Base-by-base conservation (phyloP, 768 basidiomycete species). In the Boletus sp. region DNA sequence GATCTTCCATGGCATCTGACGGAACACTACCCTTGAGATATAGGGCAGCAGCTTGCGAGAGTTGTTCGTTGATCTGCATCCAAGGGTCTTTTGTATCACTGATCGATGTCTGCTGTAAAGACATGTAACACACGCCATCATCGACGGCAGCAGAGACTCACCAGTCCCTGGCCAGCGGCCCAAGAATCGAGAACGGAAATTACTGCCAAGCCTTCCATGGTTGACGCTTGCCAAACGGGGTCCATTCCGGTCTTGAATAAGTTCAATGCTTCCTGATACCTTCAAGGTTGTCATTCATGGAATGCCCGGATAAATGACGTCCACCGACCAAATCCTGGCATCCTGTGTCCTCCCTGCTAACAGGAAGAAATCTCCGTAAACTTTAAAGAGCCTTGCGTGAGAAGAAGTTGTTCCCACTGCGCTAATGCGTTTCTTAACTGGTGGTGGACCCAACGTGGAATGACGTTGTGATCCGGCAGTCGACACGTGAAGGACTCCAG, bases 301-400 rank as follows among this genome's bases (percentile, higher is more conserved):
- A 49, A 55, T 37, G 30, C 20, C 7, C 24, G 32, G 37, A 46
- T 32, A 55, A 58, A 49, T 64, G 40, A 53, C 17, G 29, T n/a
- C 8, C 15, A 70, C 77, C 50, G 74, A 94, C 92, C 93, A 93
- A 50, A 89, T 78, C 40, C 79, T 74, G 1, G 96, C 89, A 66
- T 98, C 94, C 48, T 85, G 83, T 37, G 84, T 82, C 60, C 92
- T 79, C n/a, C 97, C 96, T 7, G 92, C 82, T 28, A 98, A 76
- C 17, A 98, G 75, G 73, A 89, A 95, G 62, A 97, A 81, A 70
- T 98, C 94, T 1, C 86, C 96, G 14, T 92, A 79, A 28, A 95
- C 80, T 73, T 96, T 98, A 72, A 85, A 90, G 37, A 96, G 78
- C 54, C 96, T 78, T 28, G 89, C 96, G 72, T 90, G 90, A 3